Percentiles rank a stretch among this genome's conserved stretches.
These are phyloP conservation scores for Aureobasidium sp. DNA, from an alignment of 2,329 filamentous ascomycete genomes.

Conservation along the genomic window DNA sequence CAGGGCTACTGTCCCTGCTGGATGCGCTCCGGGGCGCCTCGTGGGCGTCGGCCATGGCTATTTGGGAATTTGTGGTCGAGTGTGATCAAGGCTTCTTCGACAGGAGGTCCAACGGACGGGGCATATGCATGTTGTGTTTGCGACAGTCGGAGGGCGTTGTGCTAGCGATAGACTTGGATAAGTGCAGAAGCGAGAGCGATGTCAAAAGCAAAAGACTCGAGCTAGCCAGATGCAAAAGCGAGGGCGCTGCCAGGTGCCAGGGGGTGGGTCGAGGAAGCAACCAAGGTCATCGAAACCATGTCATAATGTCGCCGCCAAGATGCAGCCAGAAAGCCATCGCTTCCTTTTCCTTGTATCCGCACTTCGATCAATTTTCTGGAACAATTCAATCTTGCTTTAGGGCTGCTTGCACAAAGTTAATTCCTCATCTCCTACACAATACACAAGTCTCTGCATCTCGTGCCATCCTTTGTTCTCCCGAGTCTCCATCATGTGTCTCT, in stretches of 20 bases:
- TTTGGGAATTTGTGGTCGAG: neutral
- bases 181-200: conserved; percentile 1
- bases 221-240: neutral
- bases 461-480: neutral
- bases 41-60: conserved; percentile 7
- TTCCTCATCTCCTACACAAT: neutral
- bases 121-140: conserved; percentile 12
- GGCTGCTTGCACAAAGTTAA: neutral
- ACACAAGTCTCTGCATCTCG: neutral
- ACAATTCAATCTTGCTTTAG: conserved; percentile 1
- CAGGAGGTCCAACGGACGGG: neutral
- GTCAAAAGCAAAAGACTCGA: neutral
- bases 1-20: conserved; percentile 18
- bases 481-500: neutral
- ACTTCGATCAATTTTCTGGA: conserved; percentile 9
- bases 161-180: neutral
- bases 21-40: conserved; percentile 12
- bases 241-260: neutral
- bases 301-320: conserved; percentile 5
- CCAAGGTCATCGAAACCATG: neutral
- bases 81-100: neutral
- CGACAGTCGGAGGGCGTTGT: neutral
- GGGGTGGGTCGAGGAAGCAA: neutral
- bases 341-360: neutral
- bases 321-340: conserved; percentile 4